Evolutionary conservation across 2,329 filamentous ascomycete species (phyloP), one percentile per base, ranked within the genome.

Genomic region (Exophiala spinifera): DNA sequence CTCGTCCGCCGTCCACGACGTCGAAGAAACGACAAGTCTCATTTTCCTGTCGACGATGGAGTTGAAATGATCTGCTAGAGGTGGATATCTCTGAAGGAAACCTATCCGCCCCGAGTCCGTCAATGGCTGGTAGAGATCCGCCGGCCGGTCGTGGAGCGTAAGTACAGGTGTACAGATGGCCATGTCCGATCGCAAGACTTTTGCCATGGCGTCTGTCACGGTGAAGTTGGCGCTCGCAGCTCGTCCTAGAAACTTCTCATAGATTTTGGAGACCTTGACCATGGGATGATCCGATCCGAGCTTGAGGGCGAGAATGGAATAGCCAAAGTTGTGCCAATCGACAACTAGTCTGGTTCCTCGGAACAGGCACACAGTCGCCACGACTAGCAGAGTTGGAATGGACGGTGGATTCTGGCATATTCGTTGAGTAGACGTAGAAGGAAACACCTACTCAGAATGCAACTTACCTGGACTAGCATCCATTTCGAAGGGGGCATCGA

Each of bases 301-400:
- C 58, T 85, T 86, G 46, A 87, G 71, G 1, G 80, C 88, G 3
- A 99, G 82, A 64, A 99, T 95, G 7, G 90, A 92, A 79, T 92
- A 96, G 63, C 92, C 94, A 71, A 96, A 97, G 72, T 99, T 99
- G 76, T 99, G 94, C 94, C 94, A 99, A 75, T 99, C 94, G 51
- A 97, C 88, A 57, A 97, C 79, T 3, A 99, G 80, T 53, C 83
- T 82, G 36, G 89, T 95, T 63, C 89, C 86, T 46, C 94, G 86
- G 47, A 95, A 70, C 63, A 85, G 81, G 65, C 88, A 89, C 45
- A 89, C 78, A 3, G 91, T 58, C 19, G 85, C 78, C 14, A 89
- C 87, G 34, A 96, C 76, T 48, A 86, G 82, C 19, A 99, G 81
- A 0, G 91, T 95, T 0, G 94, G 94, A 55, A 97, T 96, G 0